phyloP scores from a whole-genome alignment of 2,329 filamentous ascomycete species.

The Epichloe scottii region DNA sequence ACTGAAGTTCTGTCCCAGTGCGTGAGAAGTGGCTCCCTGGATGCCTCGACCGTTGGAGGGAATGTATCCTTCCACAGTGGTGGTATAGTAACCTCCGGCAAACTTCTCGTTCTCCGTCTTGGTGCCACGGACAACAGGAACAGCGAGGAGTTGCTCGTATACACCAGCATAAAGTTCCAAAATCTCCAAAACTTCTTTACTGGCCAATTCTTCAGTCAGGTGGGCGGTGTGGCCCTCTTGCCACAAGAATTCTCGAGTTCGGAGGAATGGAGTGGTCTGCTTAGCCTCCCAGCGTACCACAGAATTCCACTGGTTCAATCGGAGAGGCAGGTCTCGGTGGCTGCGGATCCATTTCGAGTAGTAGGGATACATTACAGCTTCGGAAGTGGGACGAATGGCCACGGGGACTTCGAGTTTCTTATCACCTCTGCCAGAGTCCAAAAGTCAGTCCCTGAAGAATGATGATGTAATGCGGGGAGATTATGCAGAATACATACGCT shows the following conservation, averaged over 20 bases:
- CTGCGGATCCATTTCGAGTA: conserved; percentile 95
- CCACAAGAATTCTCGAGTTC: conserved; percentile 94
- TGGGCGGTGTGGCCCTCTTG: conserved; percentile 92
- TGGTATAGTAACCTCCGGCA: conserved; percentile 90
- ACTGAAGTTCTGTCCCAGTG: conserved; percentile 92
- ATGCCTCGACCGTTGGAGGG: conserved; percentile 92
- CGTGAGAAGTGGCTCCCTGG: conserved; percentile 90
- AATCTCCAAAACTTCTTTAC: conserved; percentile 81
- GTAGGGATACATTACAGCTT: conserved; percentile 88
- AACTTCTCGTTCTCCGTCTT: conserved; percentile 99
- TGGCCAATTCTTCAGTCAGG: conserved; percentile 69
- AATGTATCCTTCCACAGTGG: conserved; percentile 94
- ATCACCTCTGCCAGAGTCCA: conserved; percentile 50
- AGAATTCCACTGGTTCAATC: conserved; percentile 97
- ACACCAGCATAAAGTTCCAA: conserved; percentile 85
- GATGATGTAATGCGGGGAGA: not conserved
- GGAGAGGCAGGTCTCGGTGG: conserved; percentile 85
- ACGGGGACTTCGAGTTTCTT: conserved; percentile 77
- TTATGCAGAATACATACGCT: conserved; percentile 38
- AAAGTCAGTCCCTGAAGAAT: not conserved
- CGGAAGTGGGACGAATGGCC: conserved; percentile 55
- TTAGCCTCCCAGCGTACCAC: conserved; percentile 93
- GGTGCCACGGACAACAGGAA: conserved; percentile 82
- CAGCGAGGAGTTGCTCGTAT: conserved; percentile 86
- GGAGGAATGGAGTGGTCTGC: conserved; percentile 74